Base-by-base conservation (phyloP, 2,329 filamentous ascomycete species). In the Diplodia sapinea region DNA sequence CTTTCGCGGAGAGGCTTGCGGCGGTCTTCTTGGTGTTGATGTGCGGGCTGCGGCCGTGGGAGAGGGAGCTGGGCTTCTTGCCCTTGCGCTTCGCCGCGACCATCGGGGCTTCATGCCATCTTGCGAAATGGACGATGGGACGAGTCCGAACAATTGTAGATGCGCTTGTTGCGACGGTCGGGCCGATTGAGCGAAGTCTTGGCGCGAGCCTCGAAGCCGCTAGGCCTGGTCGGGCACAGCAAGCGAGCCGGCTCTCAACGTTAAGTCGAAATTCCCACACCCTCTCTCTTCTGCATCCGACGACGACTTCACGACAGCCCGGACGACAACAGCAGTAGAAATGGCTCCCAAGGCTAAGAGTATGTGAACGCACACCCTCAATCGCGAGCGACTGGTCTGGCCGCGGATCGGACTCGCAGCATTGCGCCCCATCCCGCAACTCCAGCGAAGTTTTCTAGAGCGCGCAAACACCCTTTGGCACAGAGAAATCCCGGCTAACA, bases 1-100 rank as follows among this genome's bases (percentile, higher is more conserved):
- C 82, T 74, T 84, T 86, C 15, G 87, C 83, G 17, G 86, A 88
- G 68, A 88, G 79, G 1, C 74, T 76, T 3, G 78, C 71, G 59
- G 76, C 71, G 40, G 77, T 72, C 59, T 79, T 80, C 40, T 67
- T 43, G 4, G 72, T 71, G n/a, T 70, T 73, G 47, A 70, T 71
- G 20, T 72, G 57, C 0, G 77, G 77, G 17, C 77, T 77, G 1
- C 78, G 73, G 3, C 77, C 76, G 68, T 74, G 73, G 31, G 78
- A 75, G 20, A 79, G 73, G 23, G 72, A 57, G 69, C 75, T 78
- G 64, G 70, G 71, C 52, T 63, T 64, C 26, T 56, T 63, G 59
- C 29, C 40, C 38, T 68, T 68, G 66, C 66, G 66, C 47, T 68
- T 64, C 20, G 66, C 50, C 51, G 59, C 66, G 57, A 59, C 65